phyloP scores from a whole-genome alignment of 163 green algal genomes.

The Chloromonas sp. region DNA sequence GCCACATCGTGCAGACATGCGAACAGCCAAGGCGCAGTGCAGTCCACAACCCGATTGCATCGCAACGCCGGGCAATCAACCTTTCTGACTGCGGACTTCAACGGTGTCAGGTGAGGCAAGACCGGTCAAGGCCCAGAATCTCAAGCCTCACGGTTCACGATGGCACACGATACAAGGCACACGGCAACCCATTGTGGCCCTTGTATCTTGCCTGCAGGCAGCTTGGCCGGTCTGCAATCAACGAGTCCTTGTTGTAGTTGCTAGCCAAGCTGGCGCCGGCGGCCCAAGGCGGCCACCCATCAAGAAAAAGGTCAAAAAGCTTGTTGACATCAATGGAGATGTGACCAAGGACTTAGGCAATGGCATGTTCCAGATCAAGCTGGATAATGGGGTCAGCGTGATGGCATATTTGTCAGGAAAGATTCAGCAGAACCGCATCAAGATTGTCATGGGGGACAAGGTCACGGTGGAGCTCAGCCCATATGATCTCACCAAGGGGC shows the following conservation, averaged over 20 bases:
- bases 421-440: slow-evolving; percentile 49
- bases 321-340: slow-evolving; percentile 39
- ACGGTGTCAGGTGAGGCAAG: too few relatives aligned
- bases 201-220: too few relatives aligned
- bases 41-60: too few relatives aligned
- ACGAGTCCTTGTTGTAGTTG: background rate
- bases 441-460: slow-evolving; percentile 43
- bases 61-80: too few relatives aligned
- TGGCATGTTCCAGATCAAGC: slow-evolving; percentile 51
- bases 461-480: slow-evolving; percentile 47
- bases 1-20: too few relatives aligned
- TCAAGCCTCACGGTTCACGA: too few relatives aligned
- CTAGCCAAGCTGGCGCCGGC: background rate
- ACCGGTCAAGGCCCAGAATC: too few relatives aligned
- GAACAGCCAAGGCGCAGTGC: too few relatives aligned
- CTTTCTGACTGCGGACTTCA: too few relatives aligned
- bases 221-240: too few relatives aligned
- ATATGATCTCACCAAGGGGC: slow-evolving; percentile 40
- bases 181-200: too few relatives aligned
- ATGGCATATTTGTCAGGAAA: slow-evolving; percentile 49
- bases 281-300: background rate
- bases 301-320: slow-evolving; percentile 48
- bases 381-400: slow-evolving; percentile 45
- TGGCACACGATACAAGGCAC: too few relatives aligned
- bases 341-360: slow-evolving; percentile 44